Conservation (phyloP, 1,139 yeast genomes). For the Suhomyces kunorum region DNA sequence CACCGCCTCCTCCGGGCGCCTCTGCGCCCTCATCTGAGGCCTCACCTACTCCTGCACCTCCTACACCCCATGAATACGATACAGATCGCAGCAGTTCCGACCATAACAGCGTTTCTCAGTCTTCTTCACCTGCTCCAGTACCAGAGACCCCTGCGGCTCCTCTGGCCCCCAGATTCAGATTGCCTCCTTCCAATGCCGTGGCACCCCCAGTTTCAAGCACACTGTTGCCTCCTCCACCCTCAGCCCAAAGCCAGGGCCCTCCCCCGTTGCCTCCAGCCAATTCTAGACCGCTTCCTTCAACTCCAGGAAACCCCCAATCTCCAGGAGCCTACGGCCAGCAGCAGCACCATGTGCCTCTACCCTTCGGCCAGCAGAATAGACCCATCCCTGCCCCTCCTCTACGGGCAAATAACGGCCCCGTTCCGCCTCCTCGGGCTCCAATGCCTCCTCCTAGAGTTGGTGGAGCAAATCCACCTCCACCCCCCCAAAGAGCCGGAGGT, state of each 20-base stretch:
- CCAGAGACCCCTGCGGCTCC: constrained; percentile 20
- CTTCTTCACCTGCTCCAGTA: constrained; percentile 18
- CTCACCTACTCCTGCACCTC: constrained; percentile 5
- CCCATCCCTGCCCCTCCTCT: constrained; percentile 7
- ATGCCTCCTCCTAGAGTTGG: constrained; percentile 18
- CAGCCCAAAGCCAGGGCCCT: constrained; percentile 7
- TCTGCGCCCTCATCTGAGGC: constrained; percentile 10
- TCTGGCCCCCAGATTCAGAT: constrained; percentile 21
- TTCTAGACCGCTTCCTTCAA: constrained; percentile 17
- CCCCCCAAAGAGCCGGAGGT: constrained; percentile 17
- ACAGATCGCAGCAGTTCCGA: background rate
- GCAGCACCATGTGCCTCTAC: constrained; percentile 11
- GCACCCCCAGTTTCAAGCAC: constrained; percentile 22
- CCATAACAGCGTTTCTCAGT: constrained; percentile 12
- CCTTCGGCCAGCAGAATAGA: constrained; percentile 5
- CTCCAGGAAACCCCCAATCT: constrained; percentile 20
- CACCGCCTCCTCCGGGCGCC: constrained; percentile 40
- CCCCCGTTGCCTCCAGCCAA: constrained; percentile 8
- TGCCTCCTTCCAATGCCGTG: constrained; percentile 33
- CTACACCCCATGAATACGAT: constrained; percentile 2
- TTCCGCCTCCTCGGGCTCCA: background rate
- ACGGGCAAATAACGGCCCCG: background rate
- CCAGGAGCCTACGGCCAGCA: constrained; percentile 24
- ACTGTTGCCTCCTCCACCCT: constrained; percentile 14
- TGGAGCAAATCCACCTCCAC: constrained; percentile 15